Evolutionary conservation across 257 asterid genomes (phyloP).

Genomic region (Jacaranda mimosifolia): DNA sequence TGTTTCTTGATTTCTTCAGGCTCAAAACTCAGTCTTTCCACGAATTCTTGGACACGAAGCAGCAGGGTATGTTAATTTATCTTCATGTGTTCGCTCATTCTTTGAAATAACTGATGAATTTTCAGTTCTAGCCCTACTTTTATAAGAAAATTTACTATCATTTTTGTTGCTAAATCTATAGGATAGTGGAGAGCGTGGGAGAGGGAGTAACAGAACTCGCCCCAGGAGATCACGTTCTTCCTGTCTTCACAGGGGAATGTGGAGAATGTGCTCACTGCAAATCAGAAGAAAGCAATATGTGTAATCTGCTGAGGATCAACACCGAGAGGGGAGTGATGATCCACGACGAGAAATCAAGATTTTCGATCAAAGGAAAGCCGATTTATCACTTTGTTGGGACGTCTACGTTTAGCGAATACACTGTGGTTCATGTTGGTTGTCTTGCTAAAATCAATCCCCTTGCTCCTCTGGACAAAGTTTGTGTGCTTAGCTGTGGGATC

Average conservation of each 20-base stretch:
- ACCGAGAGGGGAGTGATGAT: constrained; percentile 65
- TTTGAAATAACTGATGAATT: neutral
- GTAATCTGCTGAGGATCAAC: constrained; percentile 69
- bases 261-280: constrained; percentile 68
- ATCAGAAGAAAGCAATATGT: constrained; percentile 69
- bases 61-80: constrained; percentile 51
- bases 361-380: constrained; percentile 64
- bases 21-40: constrained; percentile 60
- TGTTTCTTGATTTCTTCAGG: constrained; percentile 39
- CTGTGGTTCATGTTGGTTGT: constrained; percentile 68
- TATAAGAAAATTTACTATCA: no score
- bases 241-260: constrained; percentile 74
- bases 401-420: constrained; percentile 68
- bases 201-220: constrained; percentile 66
- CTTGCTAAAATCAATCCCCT: constrained; percentile 61
- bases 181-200: constrained; percentile 75
- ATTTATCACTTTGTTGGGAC: constrained; percentile 68
- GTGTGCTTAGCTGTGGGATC: constrained; percentile 70
- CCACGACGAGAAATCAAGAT: constrained; percentile 54
- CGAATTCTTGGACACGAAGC: constrained; percentile 77
- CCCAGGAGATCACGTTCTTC: constrained; percentile 73
- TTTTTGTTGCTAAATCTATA: neutral
- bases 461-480: constrained; percentile 74
- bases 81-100: neutral
- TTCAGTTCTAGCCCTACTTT: no score